Percentiles rank a stretch among this genome's conserved stretches.
phyloP scores from a whole-genome alignment of 768 basidiomycete genomes.

The Russula sp. region DNA sequence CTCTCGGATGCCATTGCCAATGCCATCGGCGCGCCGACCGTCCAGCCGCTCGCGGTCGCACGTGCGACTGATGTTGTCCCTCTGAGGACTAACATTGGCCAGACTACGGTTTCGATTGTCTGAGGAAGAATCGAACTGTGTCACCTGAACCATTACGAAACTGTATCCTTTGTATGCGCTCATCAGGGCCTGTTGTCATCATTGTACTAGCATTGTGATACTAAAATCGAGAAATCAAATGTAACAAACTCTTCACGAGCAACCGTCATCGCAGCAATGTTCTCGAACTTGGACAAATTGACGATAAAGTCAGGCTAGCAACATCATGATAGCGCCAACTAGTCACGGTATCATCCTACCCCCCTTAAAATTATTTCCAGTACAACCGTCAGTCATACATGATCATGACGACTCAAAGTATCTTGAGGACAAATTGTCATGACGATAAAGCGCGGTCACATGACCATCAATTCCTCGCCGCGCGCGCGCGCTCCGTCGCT shows the following conservation, averaged over 20 bases:
- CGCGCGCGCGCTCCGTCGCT: too few species aligned
- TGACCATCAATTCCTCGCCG: too few species aligned
- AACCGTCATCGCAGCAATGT: too few species aligned
- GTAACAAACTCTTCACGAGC: not conserved
- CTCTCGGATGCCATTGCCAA: constrained; percentile 77
- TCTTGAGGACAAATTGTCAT: too few species aligned
- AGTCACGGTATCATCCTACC: too few species aligned
- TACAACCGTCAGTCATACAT: too few species aligned
- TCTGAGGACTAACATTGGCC: constrained; percentile 40
- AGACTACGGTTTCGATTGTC: not conserved
- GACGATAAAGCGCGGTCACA: too few species aligned
- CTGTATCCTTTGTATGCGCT: not conserved
- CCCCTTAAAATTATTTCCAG: too few species aligned
- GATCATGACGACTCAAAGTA: too few species aligned
- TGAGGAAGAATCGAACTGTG: not conserved
- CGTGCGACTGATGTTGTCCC: constrained; percentile 55
- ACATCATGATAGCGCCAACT: too few species aligned
- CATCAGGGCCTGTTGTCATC: not conserved
- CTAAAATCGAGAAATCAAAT: not conserved
- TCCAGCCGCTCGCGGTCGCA: constrained; percentile 59
- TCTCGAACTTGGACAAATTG: too few species aligned
- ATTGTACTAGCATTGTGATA: not conserved
- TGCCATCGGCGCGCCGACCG: constrained; percentile 58
- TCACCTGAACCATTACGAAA: not conserved
- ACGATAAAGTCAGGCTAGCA: too few species aligned